Evolutionary conservation across 768 basidiomycete genomes (phyloP), one percentile per base, ranked within the genome.

Genomic region (Favolaschia claudopus): DNA sequence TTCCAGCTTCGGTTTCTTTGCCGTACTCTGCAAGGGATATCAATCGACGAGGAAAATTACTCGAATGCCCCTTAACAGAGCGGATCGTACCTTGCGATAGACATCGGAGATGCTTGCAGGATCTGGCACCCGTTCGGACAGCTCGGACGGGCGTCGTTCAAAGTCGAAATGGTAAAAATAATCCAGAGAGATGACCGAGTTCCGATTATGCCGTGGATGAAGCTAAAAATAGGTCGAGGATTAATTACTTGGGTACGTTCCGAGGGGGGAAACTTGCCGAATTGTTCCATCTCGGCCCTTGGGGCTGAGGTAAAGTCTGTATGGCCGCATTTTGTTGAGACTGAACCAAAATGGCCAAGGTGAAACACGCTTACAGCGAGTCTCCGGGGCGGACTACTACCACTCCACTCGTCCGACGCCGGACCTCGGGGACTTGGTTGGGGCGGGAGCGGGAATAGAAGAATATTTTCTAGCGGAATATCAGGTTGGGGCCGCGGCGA

Each of bases 121-220:
- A n/a, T 48, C 46, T 15, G 34, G 31, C 14, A 48, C 15, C 6
- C 29, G 34, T 32, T 14, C 20, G 7, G 46, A 32, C 7, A 32
- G 37, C 34, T 64, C 58, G 3, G 58, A 59, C n/a, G 53, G 37
- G 1, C 58, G 49, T 24, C 34, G 36, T 32, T 64, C 63, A 32
- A 64, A 64, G 33, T 64, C 63, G 19, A 64, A 64, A 22, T 60
- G 58, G 39, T 27, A 51, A 27, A 64, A 64, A 40, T 60, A 60
- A 25, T 57, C 55, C 5, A 28, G 20, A 4, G 47, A 34, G n/a
- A 22, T 14, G 5, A 8, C 29, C 7, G 48, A 43, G 13, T 17
- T 29, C 9, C 13, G 10, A 14, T 25, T 12, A 36, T 45, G 39
- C 9, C 31, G 51, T 9, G 44, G 46, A 17, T 31, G 50, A 10